Evolutionary conservation across 257 asterid genomes (phyloP).

Genomic region (Penstemon barbatus): DNA sequence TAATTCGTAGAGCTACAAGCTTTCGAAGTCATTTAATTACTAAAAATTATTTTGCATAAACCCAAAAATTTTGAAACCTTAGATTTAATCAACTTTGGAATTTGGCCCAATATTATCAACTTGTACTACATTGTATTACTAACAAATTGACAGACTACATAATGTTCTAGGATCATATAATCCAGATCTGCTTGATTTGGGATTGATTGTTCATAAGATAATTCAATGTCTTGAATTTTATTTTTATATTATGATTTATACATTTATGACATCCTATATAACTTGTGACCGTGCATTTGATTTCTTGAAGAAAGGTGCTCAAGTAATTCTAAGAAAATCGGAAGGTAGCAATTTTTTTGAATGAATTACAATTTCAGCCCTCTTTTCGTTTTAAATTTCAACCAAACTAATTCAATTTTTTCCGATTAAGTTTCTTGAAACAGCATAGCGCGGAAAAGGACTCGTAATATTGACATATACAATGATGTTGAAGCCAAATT

Average conservation of each 20-base stretch:
- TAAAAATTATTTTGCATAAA: neutral
- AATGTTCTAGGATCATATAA: no score
- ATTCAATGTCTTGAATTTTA: neutral
- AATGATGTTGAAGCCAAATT: conserved; percentile 58
- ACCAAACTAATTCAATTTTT: no score
- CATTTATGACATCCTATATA: neutral
- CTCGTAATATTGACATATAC: conserved; percentile 46
- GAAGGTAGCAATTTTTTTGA: neutral
- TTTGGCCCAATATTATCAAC: neutral
- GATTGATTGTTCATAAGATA: no score
- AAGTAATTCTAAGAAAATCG: conserved; percentile 37
- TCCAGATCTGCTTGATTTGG: no score
- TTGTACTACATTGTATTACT: neutral
- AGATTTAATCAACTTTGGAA: neutral
- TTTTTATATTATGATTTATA: neutral
- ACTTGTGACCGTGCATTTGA: neutral
- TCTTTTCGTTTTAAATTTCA: no score
- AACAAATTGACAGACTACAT: no score
- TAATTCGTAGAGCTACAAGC: no score
- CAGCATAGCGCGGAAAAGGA: conserved; percentile 9
- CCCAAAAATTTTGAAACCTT: neutral
- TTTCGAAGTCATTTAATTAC: no score
- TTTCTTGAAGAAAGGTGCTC: conserved; percentile 44
- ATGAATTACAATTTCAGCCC: no score
- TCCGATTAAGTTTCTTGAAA: no score